Evolutionary conservation across 2,329 filamentous ascomycete species (phyloP).

Genomic region (Ophiocordyceps robertsii): DNA sequence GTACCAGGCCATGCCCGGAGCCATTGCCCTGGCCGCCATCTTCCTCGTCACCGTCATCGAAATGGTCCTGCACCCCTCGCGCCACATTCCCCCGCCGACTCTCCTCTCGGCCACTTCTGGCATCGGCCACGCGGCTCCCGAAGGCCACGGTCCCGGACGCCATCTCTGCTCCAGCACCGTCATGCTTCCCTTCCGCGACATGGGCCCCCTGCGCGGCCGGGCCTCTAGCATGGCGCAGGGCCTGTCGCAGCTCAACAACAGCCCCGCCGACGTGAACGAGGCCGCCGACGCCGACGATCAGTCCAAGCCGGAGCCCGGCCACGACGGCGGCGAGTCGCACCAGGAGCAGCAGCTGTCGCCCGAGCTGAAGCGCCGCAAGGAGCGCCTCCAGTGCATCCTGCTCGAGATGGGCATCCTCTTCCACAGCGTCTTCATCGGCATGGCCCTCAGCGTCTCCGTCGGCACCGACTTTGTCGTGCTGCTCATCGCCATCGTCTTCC

Average conservation of each 20-base stretch:
- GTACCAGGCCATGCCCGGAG: slow-evolving; percentile 67
- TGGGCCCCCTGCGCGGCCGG: slow-evolving; percentile 19
- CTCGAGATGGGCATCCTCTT: slow-evolving; percentile 60
- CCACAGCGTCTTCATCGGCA: slow-evolving; percentile 64
- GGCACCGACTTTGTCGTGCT: slow-evolving; percentile 68
- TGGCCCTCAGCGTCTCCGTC: slow-evolving; percentile 67
- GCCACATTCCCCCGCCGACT: slow-evolving; percentile 13
- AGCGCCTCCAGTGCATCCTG: slow-evolving; percentile 63
- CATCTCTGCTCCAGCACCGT: slow-evolving; percentile 7
- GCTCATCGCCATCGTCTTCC: slow-evolving; percentile 65
- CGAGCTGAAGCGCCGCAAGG: slow-evolving; percentile 46
- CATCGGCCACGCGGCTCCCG: neutral
- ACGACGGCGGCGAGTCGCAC: slow-evolving; percentile 11
- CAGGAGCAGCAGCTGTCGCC: slow-evolving; percentile 18
- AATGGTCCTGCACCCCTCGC: slow-evolving; percentile 43
- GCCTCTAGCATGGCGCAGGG: slow-evolving; percentile 19
- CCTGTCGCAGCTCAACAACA: slow-evolving; percentile 14
- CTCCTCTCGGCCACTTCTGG: neutral
- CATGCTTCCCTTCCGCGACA: slow-evolving; percentile 17
- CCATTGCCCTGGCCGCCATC: slow-evolving; percentile 67
- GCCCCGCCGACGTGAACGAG: neutral
- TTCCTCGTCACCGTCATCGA: slow-evolving; percentile 72
- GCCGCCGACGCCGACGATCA: slow-evolving; percentile 4
- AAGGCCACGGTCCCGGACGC: neutral
- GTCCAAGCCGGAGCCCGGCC: slow-evolving; percentile 7